Conservation (phyloP, 495 filamentous ascomycete species). For the Pseudevernia furfuracea region DNA sequence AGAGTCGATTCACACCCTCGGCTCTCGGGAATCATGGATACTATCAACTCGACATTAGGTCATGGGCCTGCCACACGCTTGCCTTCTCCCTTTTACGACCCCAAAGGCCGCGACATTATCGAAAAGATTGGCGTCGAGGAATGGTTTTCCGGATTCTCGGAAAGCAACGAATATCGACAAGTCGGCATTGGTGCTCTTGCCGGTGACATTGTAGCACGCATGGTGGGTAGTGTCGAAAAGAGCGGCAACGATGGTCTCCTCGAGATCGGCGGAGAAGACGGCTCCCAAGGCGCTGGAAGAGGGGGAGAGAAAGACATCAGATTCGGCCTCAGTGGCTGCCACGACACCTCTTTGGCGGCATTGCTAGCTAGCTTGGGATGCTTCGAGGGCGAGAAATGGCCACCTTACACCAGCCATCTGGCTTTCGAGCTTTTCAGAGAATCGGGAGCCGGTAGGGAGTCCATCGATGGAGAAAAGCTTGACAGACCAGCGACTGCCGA, state of each 20-base stretch:
- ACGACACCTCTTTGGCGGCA: conserved; percentile 87
- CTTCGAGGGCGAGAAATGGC: conserved; percentile 69
- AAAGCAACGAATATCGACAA: conserved; percentile 74
- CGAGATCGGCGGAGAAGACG: conserved; percentile 41
- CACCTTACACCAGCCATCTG: conserved; percentile 83
- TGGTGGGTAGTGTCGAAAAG: conserved; percentile 64
- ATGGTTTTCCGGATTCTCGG: conserved; percentile 83
- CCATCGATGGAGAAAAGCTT: conserved; percentile 8
- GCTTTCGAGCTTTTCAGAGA: conserved; percentile 78
- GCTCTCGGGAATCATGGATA: conserved; percentile 87
- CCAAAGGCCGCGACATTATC: conserved; percentile 58
- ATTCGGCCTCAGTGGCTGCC: conserved; percentile 75
- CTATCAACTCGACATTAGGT: conserved; percentile 77
- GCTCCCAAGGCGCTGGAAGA: conserved; percentile 30
- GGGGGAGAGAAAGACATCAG: conserved; percentile 52
- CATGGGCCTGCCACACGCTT: conserved; percentile 74
- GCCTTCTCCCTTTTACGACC: conserved; percentile 82
- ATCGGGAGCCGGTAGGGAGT: conserved; percentile 30
- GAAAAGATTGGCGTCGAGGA: conserved; percentile 80
- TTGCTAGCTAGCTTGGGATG: conserved; percentile 72
- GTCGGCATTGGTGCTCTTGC: conserved; percentile 79
- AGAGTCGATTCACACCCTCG: conserved; percentile 78
- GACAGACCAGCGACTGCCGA: conserved; percentile 18
- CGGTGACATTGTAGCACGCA: conserved; percentile 76
- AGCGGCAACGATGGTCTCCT: conserved; percentile 49